Evolutionary conservation across 2,329 filamentous ascomycete species (phyloP), one percentile per base, ranked within the genome.

Genomic region (Pseudocercospora vitis): DNA sequence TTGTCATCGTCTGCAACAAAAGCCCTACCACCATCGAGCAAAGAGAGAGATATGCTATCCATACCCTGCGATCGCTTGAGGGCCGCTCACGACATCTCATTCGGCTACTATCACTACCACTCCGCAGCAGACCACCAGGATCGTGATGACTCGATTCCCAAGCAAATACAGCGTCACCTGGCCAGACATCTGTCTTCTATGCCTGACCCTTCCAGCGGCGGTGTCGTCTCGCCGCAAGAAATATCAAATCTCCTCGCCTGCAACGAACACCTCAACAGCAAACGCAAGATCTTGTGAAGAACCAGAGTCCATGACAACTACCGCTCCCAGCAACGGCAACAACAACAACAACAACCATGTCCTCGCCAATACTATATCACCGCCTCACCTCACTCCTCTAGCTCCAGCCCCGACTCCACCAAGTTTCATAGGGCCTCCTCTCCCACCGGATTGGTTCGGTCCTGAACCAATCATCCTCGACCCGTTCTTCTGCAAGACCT

Each of bases 401-500:
- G n/a, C n/a, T n/a, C n/a, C n/a, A n/a, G n/a, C n/a, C n/a, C n/a
- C n/a, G n/a, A n/a, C n/a, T n/a, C n/a, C n/a, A n/a, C n/a, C n/a
- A n/a, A n/a, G n/a, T n/a, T 21, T 6, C 19, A 8, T 26, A 23
- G 28, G 50, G 7, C 14, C 40, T 21, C 28, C 26, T 19, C 32
- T n/a, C 26, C 37, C 14, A n/a, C 26, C 24, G 7, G 12, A 50
- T n/a, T 48, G 28, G 33, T 14, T 19, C 35, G 35, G 9, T 37
- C 32, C 3, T 5, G 7, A 35, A 35, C 35, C 48, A 21, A 40
- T 18, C 11, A 21, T 37, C 32, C 18, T 16, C 14, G 14, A 39
- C 16, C 12, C 26, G n/a, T n/a, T n/a, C 19, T 40, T 40, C 33
- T 48, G 4, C 44, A 48, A 24, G 26, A 48, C 21, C 14, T 54